phyloP scores from a whole-genome alignment of 805 yeast species.

The Yamadazyma paraphyllophila region DNA sequence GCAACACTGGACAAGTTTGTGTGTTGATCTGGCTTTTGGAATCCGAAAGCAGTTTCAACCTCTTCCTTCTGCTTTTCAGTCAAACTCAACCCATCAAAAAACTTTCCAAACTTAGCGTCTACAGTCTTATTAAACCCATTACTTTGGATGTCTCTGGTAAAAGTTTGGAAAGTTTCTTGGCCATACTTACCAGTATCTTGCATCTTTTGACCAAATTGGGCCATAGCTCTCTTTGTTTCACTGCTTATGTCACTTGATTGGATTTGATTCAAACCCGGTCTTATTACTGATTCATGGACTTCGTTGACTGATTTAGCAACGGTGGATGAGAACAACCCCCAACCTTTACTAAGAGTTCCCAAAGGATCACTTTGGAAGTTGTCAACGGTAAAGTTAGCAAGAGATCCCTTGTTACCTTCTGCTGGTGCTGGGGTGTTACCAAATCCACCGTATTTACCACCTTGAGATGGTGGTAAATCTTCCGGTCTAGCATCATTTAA shows the following conservation, averaged over 20 bases:
- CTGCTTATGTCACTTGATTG: slow-evolving; percentile 71
- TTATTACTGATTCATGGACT: slow-evolving; percentile 83
- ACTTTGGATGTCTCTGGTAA: slow-evolving; percentile 46
- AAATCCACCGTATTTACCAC: slow-evolving; percentile 90
- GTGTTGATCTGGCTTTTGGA: slow-evolving; percentile 54
- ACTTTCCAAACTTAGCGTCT: slow-evolving; percentile 46
- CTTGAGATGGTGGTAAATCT: slow-evolving; percentile 85
- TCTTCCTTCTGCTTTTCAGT: slow-evolving; percentile 30
- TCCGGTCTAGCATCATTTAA: slow-evolving; percentile 72
- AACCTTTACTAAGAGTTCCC: slow-evolving; percentile 88
- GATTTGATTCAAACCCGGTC: slow-evolving; percentile 84
- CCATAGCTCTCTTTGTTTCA: slow-evolving; percentile 90
- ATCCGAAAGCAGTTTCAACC: slow-evolving; percentile 68
- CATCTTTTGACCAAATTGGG: slow-evolving; percentile 92
- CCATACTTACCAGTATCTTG: slow-evolving; percentile 84
- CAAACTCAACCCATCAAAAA: slow-evolving; percentile 55
- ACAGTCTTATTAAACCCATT: slow-evolving; percentile 43
- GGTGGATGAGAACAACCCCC: slow-evolving; percentile 89
- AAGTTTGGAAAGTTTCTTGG: slow-evolving; percentile 59
- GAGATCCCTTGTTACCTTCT: slow-evolving; percentile 35
- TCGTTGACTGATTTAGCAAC: slow-evolving; percentile 81
- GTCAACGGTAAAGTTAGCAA: slow-evolving; percentile 60
- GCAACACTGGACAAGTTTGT: slow-evolving; percentile 56
- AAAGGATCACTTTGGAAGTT: slow-evolving; percentile 79
- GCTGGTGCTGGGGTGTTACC: slow-evolving; percentile 71